Percentiles rank a stretch among this genome's conserved stretches.
These are phyloP conservation scores for Phylloporus sp. DNA, from an alignment of 768 basidiomycete genomes.

Conservation along the genomic window DNA sequence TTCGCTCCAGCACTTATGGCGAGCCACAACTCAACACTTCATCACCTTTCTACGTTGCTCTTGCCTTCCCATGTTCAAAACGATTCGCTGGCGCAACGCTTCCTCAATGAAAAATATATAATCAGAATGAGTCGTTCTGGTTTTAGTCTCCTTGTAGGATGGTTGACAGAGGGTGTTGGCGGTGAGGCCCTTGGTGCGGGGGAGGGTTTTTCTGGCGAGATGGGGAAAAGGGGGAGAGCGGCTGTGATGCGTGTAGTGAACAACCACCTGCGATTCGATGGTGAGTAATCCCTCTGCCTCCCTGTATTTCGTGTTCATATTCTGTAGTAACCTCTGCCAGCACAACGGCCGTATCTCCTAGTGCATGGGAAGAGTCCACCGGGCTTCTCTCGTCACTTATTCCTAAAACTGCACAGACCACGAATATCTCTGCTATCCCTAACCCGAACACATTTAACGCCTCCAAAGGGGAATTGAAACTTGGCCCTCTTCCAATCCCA, in stretches of 20 bases:
- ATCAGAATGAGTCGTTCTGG: slow-evolving; percentile 89
- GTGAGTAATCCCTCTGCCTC: slow-evolving; percentile 39
- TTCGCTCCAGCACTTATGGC: slow-evolving; percentile 67
- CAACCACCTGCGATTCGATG: slow-evolving; percentile 87
- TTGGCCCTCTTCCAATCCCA: slow-evolving; percentile 75
- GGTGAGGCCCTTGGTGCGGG: slow-evolving; percentile 81
- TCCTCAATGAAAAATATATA: slow-evolving; percentile 86
- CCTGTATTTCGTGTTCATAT: slow-evolving; percentile 16
- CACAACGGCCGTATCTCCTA: slow-evolving; percentile 56
- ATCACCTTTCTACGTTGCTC: slow-evolving; percentile 75
- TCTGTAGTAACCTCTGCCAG: slow-evolving; percentile 65
- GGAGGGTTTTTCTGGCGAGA: slow-evolving; percentile 75
- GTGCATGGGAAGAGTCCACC: slow-evolving; percentile 82
- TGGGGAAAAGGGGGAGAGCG: slow-evolving; percentile 80
- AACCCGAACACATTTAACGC: slow-evolving; percentile 74
- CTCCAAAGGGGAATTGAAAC: slow-evolving; percentile 73
- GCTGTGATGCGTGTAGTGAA: slow-evolving; percentile 93
- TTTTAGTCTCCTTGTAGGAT: slow-evolving; percentile 87
- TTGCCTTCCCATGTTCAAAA: slow-evolving; percentile 81
- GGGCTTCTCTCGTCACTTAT: slow-evolving; percentile 78
- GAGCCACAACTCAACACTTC: slow-evolving; percentile 64
- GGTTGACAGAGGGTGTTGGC: slow-evolving; percentile 91
- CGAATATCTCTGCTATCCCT: slow-evolving; percentile 36
- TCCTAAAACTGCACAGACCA: slow-evolving; percentile 52
- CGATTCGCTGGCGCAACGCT: slow-evolving; percentile 78